Conservation (phyloP, 495 filamentous ascomycete species). For the Thermochaetoides thermophila region DNA sequence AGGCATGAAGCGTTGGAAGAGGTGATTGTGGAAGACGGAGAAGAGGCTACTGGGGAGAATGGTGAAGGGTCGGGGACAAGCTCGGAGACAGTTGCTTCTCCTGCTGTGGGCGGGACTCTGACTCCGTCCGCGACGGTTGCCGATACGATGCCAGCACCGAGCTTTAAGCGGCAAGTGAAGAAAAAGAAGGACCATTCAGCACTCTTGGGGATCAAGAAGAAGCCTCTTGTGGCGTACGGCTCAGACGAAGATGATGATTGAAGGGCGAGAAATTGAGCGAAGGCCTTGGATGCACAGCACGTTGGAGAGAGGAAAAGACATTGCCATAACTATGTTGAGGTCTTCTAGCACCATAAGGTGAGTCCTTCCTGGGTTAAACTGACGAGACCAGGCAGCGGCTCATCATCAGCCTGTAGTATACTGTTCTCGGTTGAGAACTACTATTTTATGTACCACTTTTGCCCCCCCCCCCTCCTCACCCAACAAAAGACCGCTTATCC, state of each 20-base stretch:
- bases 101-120: conserved; percentile 11
- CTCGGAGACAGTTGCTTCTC: too few relatives aligned
- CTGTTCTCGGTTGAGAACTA: too few relatives aligned
- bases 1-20: conserved; percentile 30
- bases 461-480: too few relatives aligned
- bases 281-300: neutral
- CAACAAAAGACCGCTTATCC: too few relatives aligned
- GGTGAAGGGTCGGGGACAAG: conserved; percentile 4
- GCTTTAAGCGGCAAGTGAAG: conserved; percentile 65
- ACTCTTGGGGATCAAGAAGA: conserved; percentile 83
- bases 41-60: conserved; percentile 10
- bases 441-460: too few relatives aligned
- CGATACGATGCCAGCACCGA: conserved; percentile 38
- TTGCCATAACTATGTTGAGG: neutral
- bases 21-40: conserved; percentile 33
- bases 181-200: conserved; percentile 66
- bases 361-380: neutral
- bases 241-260: too few relatives aligned
- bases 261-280: too few relatives aligned
- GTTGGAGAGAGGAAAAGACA: too few relatives aligned
- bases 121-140: conserved; percentile 15
- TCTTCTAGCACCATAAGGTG: neutral
- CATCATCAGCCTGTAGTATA: neutral
- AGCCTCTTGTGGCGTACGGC: conserved; percentile 31
- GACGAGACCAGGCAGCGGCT: neutral